Conservation (phyloP, 495 filamentous ascomycete genomes). For the Aspergillus asperescens region DNA sequence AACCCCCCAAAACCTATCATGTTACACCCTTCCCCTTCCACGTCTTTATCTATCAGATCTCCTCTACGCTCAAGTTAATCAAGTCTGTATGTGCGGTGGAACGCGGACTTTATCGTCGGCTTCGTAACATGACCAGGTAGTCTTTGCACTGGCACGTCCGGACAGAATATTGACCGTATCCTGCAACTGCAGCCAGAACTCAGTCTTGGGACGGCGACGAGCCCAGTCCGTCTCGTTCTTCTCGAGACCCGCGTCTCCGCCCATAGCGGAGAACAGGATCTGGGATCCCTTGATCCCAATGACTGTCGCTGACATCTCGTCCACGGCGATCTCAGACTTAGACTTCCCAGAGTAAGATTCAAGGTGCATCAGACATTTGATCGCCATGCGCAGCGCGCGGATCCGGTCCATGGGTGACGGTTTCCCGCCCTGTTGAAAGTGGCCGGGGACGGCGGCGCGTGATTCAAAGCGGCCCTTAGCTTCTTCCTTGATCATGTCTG, state of each 20-base stretch:
- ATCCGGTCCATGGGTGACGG: constrained; percentile 95
- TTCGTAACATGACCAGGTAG: constrained; percentile 30
- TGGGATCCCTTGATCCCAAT: constrained; percentile 90
- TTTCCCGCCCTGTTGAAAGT: constrained; percentile 93
- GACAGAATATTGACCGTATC: constrained; percentile 78
- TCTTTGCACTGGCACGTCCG: constrained; percentile 51
- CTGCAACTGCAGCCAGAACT: constrained; percentile 82
- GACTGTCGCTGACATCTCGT: constrained; percentile 66
- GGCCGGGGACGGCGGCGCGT: constrained; percentile 88
- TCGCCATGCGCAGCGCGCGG: constrained; percentile 83
- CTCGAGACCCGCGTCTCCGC: constrained; percentile 58
- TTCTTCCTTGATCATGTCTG: constrained; percentile 92
- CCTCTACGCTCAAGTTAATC: neutral
- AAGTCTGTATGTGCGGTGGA: neutral
- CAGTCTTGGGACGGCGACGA: constrained; percentile 74
- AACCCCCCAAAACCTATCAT: neutral
- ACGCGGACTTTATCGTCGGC: neutral
- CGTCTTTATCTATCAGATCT: neutral
- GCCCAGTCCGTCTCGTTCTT: constrained; percentile 89
- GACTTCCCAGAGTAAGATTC: constrained; percentile 66
- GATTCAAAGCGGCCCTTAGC: constrained; percentile 88
- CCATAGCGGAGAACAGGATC: constrained; percentile 80
- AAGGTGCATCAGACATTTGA: constrained; percentile 84
- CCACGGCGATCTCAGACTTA: constrained; percentile 61
- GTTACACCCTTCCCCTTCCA: too few species aligned